These are phyloP conservation scores for Aspergillus coremiiformis DNA, from an alignment of 495 filamentous ascomycete species.

Conservation along the genomic window DNA sequence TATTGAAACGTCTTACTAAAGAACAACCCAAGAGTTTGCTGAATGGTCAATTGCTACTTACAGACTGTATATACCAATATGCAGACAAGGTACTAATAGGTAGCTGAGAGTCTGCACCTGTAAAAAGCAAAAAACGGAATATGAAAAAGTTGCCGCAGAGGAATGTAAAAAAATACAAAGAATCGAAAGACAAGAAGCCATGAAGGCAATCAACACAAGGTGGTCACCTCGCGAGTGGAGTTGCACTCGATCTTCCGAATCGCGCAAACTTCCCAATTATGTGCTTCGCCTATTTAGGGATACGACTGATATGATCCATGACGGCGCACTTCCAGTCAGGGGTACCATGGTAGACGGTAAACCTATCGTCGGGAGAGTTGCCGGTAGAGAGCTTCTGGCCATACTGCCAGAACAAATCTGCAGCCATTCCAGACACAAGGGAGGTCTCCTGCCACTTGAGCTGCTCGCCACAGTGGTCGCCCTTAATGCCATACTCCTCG, in stretches of 20 bases:
- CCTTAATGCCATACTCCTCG: conserved; percentile 56
- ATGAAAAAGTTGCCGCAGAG: too few species aligned
- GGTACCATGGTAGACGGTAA: conserved; percentile 51
- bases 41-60: too few species aligned
- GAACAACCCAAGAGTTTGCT: too few species aligned
- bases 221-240: neutral
- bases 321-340: conserved; percentile 47
- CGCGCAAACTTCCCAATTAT: too few species aligned
- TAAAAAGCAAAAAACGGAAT: too few species aligned
- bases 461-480: conserved; percentile 33
- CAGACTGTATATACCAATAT: too few species aligned
- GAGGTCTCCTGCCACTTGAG: conserved; percentile 50
- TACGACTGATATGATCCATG: conserved; percentile 38
- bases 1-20: too few species aligned
- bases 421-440: conserved; percentile 43
- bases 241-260: too few species aligned
- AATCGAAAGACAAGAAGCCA: too few species aligned
- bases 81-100: too few species aligned
- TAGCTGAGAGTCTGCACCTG: too few species aligned
- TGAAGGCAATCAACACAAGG: neutral
- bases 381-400: conserved; percentile 50
- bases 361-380: conserved; percentile 50
- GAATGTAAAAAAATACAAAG: too few species aligned
- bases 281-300: conserved; percentile 23
- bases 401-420: conserved; percentile 60